phyloP scores from a whole-genome alignment of 306 rosid genomes.

The Castanea sativa region DNA sequence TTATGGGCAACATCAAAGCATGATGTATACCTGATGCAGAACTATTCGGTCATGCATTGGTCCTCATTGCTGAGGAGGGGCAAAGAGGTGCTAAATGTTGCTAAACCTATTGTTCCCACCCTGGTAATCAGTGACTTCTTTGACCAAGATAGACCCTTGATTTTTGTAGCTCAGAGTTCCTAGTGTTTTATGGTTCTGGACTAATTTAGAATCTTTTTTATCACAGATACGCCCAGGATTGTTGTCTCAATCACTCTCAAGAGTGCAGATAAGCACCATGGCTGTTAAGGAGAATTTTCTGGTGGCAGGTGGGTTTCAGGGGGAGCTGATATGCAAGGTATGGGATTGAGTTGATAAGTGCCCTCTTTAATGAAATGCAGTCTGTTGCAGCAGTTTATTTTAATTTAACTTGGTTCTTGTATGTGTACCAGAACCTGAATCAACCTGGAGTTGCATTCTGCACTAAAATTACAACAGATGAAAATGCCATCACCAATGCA shows the following conservation, averaged over 20 bases:
- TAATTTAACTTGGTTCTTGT: constrained; percentile 4
- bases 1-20: constrained; percentile 96
- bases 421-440: constrained; percentile 54
- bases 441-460: constrained; percentile 77
- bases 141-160: constrained; percentile 2
- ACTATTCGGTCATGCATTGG: constrained; percentile 93
- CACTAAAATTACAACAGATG: constrained; percentile 69
- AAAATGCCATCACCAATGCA: constrained; percentile 85
- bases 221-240: constrained; percentile 55
- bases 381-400: not conserved
- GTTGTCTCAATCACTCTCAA: constrained; percentile 56
- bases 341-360: not conserved
- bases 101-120: constrained; percentile 66
- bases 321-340: constrained; percentile 97
- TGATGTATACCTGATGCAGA: constrained; percentile 92
- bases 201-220: not conserved
- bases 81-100: constrained; percentile 77
- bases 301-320: constrained; percentile 92
- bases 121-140: constrained; percentile 43
- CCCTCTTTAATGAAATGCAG: not conserved
- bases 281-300: constrained; percentile 75
- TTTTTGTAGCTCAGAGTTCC: not conserved
- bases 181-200: not conserved
- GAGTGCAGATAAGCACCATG: constrained; percentile 97
- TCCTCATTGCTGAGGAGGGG: constrained; percentile 62